Evolutionary conservation across 2,329 filamentous ascomycete genomes (phyloP), one percentile per base, ranked within the genome.

Genomic region (Colletotrichum simmondsii): DNA sequence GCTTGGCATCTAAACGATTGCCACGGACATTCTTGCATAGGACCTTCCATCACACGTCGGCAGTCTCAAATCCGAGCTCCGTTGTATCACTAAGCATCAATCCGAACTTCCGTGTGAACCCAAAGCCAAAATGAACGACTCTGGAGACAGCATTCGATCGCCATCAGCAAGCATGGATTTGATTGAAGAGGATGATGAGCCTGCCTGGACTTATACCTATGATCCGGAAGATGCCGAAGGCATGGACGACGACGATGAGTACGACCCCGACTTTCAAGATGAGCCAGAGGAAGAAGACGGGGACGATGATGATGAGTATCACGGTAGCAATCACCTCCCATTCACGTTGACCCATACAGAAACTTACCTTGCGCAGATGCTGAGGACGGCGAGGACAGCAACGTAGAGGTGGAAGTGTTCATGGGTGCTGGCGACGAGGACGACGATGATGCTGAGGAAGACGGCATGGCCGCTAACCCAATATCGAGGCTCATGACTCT

Each of bases 221-320:
- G 63, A 60, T 12, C 28, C 24, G 49, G 72, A 71, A 30, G 75
- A 75, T 52, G 46, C 57, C 7, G 77, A 76, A n/a, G 79, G 81
- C 49, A 78, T 82, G 5, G 80, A 81, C 12, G 81, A 81, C 16
- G 82, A 82, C 24, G 79, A 79, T n/a, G 80, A 81, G 24, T 72
- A 77, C 26, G 76, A 77, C 19, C 72, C 74, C 10, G 77, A 80
- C 14, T 76, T 75, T 49, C 66, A 76, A 56, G 76, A 80, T n/a
- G 77, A 77, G 37, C 62, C 79, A 2, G 77, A 78, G 7, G 77
- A 75, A 19, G 76, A 77, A 3, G 76, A 76, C 2, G 72, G 52
- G 12, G 74, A 72, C 5, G 72, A 71, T 46, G 73, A 74, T 54
- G 73, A 74, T n/a, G 76, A 74, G 11, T 75, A 70, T 32, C 65